Percentiles rank a stretch among this genome's conserved stretches.
phyloP scores from a whole-genome alignment of 2,329 filamentous ascomycete genomes.

The Colletotrichum costaricense region DNA sequence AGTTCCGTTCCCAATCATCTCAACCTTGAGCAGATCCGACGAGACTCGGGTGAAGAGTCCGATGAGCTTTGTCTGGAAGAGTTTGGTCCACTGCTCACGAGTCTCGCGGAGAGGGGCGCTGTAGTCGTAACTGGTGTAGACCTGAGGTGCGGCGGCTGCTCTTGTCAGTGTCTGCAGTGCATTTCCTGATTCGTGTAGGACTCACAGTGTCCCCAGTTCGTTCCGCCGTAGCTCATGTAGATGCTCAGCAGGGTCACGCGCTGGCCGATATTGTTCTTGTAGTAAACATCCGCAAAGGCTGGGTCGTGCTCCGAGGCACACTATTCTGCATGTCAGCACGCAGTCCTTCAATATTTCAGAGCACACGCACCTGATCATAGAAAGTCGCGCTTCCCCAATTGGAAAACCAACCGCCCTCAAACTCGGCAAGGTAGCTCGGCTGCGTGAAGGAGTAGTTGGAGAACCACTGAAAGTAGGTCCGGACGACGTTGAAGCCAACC shows the following conservation, averaged over 20 bases:
- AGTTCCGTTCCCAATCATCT: conserved; percentile 67
- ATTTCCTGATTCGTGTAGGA: background rate
- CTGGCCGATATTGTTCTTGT: conserved; percentile 79
- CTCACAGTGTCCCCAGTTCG: conserved; percentile 79
- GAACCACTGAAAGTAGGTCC: conserved; percentile 68
- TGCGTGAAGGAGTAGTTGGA: conserved; percentile 65
- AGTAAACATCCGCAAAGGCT: conserved; percentile 83
- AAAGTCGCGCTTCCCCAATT: conserved; percentile 62
- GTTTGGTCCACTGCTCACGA: conserved; percentile 62
- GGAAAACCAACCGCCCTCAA: conserved; percentile 65
- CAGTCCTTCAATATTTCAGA: conserved; percentile 48
- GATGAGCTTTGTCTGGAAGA: conserved; percentile 65
- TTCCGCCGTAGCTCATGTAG: conserved; percentile 85
- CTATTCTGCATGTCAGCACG: conserved; percentile 64
- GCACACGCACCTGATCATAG: conserved; percentile 53
- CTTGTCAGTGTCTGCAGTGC: background rate
- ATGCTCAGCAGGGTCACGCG: conserved; percentile 76
- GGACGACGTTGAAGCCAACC: conserved; percentile 46
- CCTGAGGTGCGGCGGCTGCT: conserved; percentile 51
- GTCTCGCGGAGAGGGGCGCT: conserved; percentile 64
- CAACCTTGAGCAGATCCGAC: conserved; percentile 59
- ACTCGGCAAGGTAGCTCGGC: conserved; percentile 63
- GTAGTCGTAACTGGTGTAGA: conserved; percentile 70
- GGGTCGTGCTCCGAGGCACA: conserved; percentile 72
- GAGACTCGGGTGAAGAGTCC: conserved; percentile 65